Percentiles rank a stretch among this genome's conserved stretches.
These are phyloP conservation scores for Globisporangium lucens DNA, from an alignment of 352 stramenopile species.

Conservation along the genomic window DNA sequence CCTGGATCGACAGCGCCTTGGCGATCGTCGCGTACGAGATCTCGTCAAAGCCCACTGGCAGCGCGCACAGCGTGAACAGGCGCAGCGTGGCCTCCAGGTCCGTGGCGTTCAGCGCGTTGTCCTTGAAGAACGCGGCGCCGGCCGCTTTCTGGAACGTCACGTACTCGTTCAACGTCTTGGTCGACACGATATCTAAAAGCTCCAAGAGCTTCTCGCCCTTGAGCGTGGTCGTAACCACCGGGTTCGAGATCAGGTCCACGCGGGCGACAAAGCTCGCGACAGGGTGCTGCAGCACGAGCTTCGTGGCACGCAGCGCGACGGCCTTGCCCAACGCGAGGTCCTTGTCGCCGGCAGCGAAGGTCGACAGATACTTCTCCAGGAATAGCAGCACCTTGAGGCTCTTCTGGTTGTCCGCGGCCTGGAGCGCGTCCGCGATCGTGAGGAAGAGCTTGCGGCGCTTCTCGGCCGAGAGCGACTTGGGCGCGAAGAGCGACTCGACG, in stretches of 20 bases:
- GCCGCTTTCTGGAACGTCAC: constrained; percentile 68
- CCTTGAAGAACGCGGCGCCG: constrained; percentile 57
- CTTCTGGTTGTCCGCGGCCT: constrained; percentile 26
- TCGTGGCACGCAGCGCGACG: constrained; percentile 73
- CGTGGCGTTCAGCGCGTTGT: constrained; percentile 52
- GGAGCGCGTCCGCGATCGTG: constrained; percentile 65
- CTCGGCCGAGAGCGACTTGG: constrained; percentile 35
- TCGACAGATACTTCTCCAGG: constrained; percentile 74
- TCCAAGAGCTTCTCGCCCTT: constrained; percentile 66
- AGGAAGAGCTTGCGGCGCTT: constrained; percentile 65
- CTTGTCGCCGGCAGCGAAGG: constrained; percentile 52
- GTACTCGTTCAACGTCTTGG: constrained; percentile 91
- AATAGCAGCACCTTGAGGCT: constrained; percentile 61
- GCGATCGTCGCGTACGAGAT: constrained; percentile 89
- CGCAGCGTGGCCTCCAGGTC: constrained; percentile 86
- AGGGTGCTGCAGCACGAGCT: constrained; percentile 88
- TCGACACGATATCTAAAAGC: constrained; percentile 92
- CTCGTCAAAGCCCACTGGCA: constrained; percentile 90
- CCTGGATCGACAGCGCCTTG: constrained; percentile 71
- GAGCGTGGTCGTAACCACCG: constrained; percentile 75
- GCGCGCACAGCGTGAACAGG: constrained; percentile 90
- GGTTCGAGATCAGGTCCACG: constrained; percentile 78
- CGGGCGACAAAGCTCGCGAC: constrained; percentile 89
- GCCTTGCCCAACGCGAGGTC: constrained; percentile 60
- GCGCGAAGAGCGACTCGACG: constrained; percentile 55